phyloP scores from a whole-genome alignment of 768 basidiomycete genomes.

The Candolleomyces eurysporus region DNA sequence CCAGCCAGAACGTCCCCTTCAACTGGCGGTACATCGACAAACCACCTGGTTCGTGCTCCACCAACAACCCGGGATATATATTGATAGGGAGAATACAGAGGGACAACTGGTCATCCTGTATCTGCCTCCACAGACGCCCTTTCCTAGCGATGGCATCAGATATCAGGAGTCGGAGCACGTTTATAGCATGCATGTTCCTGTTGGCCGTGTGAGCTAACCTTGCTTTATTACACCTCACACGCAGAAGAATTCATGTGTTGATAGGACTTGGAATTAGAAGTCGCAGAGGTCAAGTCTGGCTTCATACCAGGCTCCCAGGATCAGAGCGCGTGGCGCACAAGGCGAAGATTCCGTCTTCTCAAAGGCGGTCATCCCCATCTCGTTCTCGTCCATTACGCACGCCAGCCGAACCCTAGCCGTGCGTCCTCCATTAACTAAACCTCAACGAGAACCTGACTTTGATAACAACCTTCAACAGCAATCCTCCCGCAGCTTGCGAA shows the following conservation, averaged over 20 bases:
- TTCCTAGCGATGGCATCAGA: conserved; percentile 76
- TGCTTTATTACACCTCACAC: not conserved
- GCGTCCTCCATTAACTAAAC: conserved; percentile 27
- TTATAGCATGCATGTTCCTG: conserved; percentile 48
- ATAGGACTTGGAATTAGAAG: conserved; percentile 65
- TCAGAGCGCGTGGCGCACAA: conserved; percentile 59
- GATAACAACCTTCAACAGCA: conserved; percentile 34
- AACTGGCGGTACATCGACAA: conserved; percentile 77
- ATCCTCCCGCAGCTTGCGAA: conserved; percentile 56
- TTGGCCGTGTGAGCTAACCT: conserved; percentile 48
- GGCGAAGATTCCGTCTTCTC: conserved; percentile 67
- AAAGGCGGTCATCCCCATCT: conserved; percentile 75
- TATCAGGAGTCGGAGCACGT: conserved; percentile 73
- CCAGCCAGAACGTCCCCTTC: conserved; percentile 62
- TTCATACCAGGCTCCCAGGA: conserved; percentile 71
- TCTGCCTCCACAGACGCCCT: conserved; percentile 53
- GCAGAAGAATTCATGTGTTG: conserved; percentile 5
- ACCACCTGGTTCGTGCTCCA: conserved; percentile 53
- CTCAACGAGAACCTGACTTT: not conserved
- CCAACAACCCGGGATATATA: not conserved
- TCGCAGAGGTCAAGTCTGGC: conserved; percentile 70
- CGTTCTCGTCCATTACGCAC: conserved; percentile 74
- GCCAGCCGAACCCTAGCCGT: conserved; percentile 58
- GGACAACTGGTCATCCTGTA: conserved; percentile 68
- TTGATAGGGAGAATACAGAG: conserved; percentile 37